Base-by-base conservation (phyloP, 805 yeast genomes). In the Starmerella stigmatis region DNA sequence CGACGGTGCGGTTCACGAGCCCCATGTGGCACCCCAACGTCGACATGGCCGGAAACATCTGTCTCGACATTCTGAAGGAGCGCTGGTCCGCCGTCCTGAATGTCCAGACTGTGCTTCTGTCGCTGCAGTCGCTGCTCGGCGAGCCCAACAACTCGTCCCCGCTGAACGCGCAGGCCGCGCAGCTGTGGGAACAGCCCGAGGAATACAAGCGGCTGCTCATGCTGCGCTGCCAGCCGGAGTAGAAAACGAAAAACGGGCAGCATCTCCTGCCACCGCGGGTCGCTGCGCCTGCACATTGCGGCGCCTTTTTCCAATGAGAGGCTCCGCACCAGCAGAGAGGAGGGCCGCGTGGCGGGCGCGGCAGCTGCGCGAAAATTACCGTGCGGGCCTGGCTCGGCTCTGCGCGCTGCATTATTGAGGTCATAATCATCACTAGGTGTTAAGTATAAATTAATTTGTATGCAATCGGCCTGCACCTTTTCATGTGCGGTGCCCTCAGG, bases 1-100 rank as follows among this genome's bases (percentile, higher is more conserved):
- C 83, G 21, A 61, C 61, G 23, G 71, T 78, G 56, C 68, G 62
- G 52, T 78, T 78, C 56, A 69, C 67, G 26, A 70, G 76, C 34
- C 79, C 81, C 15, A 71, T 76, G 71, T 74, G 76, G 70, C 82
- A 76, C 56, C 83, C 83, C 22, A 77, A 78, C 56, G 75, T 77
- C 49, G 79, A 76, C 53, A 71, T 73, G 67, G 64, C 71, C 44
- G 83, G 83, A n/a, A 71, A 75, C 50, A 78, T 78, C 48, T 78
- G 83, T 52, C 64, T 77, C 36, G 80, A 76, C 57, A 77, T 78
- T 43, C 65, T 78, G 58, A 76, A 77, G 57, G 80, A 76, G 42
- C 68, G 76, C 51, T 78, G 83, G 83, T 70, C 77, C 42, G 81
- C 78, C 1, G 72, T 75, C 9, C 75, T 74, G 60, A 75, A 75